Conservation (phyloP, 129 eudicot genomes). For the Artemisia argyi region DNA sequence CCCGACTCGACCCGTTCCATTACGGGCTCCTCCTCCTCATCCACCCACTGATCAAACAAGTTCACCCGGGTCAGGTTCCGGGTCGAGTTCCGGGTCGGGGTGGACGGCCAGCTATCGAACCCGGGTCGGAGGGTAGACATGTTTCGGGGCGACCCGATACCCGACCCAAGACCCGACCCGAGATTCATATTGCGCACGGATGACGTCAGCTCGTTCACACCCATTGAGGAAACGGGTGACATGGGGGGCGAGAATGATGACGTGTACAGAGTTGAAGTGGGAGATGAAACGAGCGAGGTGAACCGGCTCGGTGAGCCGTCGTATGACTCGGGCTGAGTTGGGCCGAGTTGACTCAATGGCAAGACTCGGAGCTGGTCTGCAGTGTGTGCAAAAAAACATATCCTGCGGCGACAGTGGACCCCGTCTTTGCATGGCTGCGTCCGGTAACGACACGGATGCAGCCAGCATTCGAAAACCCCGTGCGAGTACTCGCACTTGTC, state of each 20-base stretch:
- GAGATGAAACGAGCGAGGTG: constrained; percentile 39
- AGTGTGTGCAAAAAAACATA: constrained; percentile 94
- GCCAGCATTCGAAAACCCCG: constrained; percentile 97
- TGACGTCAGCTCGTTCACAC: constrained; percentile 45
- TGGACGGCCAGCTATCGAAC: constrained; percentile 41
- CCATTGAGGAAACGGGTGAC: constrained; percentile 37
- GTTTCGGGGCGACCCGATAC: constrained; percentile 42
- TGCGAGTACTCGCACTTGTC: constrained; percentile 92
- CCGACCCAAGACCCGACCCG: constrained; percentile 31
- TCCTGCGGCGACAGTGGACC: constrained; percentile 63
- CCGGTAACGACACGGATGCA: constrained; percentile 86
- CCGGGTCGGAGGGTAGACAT: constrained; percentile 47
- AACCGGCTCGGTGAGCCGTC: constrained; percentile 54
- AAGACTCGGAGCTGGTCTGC: constrained; percentile 75
- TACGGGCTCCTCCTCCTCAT: constrained; percentile 53
- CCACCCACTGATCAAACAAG: constrained; percentile 55
- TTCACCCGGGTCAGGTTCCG: constrained; percentile 45
- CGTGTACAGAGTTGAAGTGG: constrained; percentile 41
- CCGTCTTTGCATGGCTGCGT: constrained; percentile 99
- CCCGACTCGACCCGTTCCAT: constrained; percentile 98
- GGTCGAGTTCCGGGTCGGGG: constrained; percentile 45
- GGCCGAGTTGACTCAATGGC: constrained; percentile 23
- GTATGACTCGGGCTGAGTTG: constrained; percentile 32
- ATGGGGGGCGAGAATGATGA: constrained; percentile 56
- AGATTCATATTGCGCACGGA: constrained; percentile 46